Percentiles rank a stretch among this genome's conserved stretches.
These are phyloP conservation scores for Shiraia bambusicola DNA, from an alignment of 2,329 filamentous ascomycete species.

Conservation along the genomic window DNA sequence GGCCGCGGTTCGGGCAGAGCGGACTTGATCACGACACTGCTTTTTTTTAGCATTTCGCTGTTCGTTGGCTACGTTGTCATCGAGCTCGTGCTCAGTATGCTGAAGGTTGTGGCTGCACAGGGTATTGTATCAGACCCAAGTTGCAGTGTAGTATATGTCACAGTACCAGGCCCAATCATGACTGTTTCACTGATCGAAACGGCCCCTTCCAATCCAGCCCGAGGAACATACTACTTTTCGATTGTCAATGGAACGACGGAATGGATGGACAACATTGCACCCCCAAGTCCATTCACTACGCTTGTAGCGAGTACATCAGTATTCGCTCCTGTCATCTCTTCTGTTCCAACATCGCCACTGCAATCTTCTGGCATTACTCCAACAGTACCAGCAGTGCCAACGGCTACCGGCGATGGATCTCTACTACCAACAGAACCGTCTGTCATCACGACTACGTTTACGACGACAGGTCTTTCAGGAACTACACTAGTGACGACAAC, in stretches of 20 bases:
- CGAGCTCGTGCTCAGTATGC: slow-evolving; percentile 20
- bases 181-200: slow-evolving; percentile 34
- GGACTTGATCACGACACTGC: slow-evolving; percentile 18
- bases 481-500: too few relatives aligned
- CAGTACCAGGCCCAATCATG: slow-evolving; percentile 36
- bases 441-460: slow-evolving; percentile 1
- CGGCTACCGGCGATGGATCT: neutral
- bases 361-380: slow-evolving; percentile 1
- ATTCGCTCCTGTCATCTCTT: slow-evolving; percentile 4
- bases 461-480: neutral
- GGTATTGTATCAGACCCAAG: slow-evolving; percentile 18
- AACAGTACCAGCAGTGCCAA: neutral
- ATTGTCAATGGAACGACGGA: slow-evolving; percentile 36
- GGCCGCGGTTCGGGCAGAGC: slow-evolving; percentile 9
- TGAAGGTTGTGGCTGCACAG: slow-evolving; percentile 29
- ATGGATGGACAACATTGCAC: slow-evolving; percentile 34
- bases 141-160: slow-evolving; percentile 39
- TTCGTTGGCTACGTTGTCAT: slow-evolving; percentile 21
- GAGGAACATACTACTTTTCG: slow-evolving; percentile 39
- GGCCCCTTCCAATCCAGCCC: slow-evolving; percentile 24
- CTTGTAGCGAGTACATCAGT: slow-evolving; percentile 7
- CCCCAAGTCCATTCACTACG: slow-evolving; percentile 24
- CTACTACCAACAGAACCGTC: neutral
- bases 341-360: neutral
- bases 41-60: slow-evolving; percentile 9